Base-by-base conservation (phyloP, 2,329 filamentous ascomycete species). In the Ophiostoma tasmaniense region DNA sequence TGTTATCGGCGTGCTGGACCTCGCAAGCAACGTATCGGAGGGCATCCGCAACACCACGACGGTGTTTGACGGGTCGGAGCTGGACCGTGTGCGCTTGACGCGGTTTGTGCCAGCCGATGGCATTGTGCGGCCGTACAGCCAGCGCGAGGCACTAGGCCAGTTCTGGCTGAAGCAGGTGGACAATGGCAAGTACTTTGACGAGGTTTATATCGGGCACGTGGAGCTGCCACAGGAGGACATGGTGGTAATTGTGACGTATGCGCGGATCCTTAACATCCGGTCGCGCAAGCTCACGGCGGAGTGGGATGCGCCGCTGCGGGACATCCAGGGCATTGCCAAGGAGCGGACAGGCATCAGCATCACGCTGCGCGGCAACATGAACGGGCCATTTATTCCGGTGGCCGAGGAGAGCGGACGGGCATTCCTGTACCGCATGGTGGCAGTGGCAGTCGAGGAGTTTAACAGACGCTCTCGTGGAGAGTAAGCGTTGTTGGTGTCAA, bases 131-230 rank as follows among this genome's bases (percentile, higher is more conserved):
- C 93, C 95, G 0, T 99, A 97, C 82, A 93, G 89, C 69, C 91
- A 96, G 76, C 91, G 95, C 64, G 95, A 99, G 82, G 93, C 95
- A 0, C 87, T 99, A 2, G 95, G 95, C 0, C 95, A 99, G 78
- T 97, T 92, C 82, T 99, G 95, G 96, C 88, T 99, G 73, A 99
- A 99, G 84, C 96, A 97, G 70, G 88, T 96, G 13, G 95, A 99
- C 79, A 95, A 97, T 73, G 95, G 95, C 71, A 95, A 93, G 78
- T 98, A 94, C 83, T 99, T 99, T 85, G 90, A 96, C 80, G 95
- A 99, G 79, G 87, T 92, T 76, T 99, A 99, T 81, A 95, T 99
- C 77, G 96, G 93, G 4, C 96, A 99, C 77, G 83, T 99, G 4
- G 94, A 99, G 79, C 85, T 99, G 33, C 91, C 92, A 13, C 88